Percentiles rank a stretch among this genome's conserved stretches.
phyloP scores from a whole-genome alignment of 2,329 filamentous ascomycete genomes.

The Leptographium radiaticola region DNA sequence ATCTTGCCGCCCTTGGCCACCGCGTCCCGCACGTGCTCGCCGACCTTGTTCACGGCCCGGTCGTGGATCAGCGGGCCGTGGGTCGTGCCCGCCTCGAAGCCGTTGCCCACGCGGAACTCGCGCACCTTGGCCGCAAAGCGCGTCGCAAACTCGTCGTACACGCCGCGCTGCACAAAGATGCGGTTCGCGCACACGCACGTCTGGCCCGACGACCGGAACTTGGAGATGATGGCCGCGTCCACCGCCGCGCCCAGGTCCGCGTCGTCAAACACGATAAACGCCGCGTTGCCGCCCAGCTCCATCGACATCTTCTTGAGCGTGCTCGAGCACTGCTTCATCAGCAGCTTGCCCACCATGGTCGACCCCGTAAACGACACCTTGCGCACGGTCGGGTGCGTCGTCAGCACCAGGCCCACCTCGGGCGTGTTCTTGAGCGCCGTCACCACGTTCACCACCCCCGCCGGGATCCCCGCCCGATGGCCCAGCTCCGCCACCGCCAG shows the following conservation, averaged over 20 bases:
- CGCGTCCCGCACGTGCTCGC: constrained; percentile 69
- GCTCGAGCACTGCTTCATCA: constrained; percentile 80
- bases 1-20: constrained; percentile 64
- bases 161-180: constrained; percentile 63
- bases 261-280: constrained; percentile 95
- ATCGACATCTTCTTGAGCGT: constrained; percentile 77
- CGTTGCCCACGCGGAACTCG: constrained; percentile 62
- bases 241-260: constrained; percentile 80
- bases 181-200: constrained; percentile 88
- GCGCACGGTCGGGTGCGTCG: constrained; percentile 61
- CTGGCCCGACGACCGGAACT: constrained; percentile 91
- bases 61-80: constrained; percentile 80
- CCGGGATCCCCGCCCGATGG: constrained; percentile 75
- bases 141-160: constrained; percentile 62
- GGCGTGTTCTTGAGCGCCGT: constrained; percentile 69
- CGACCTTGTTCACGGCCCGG: constrained; percentile 67
- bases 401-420: constrained; percentile 64
- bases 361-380: constrained; percentile 94
- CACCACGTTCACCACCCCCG: constrained; percentile 82
- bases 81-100: constrained; percentile 56
- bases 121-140: constrained; percentile 61
- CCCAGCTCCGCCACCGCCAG: constrained; percentile 80
- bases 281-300: constrained; percentile 88
- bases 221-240: constrained; percentile 67
- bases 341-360: constrained; percentile 51